Conservation (phyloP, 495 filamentous ascomycete genomes). For the Penicillium herquei region DNA sequence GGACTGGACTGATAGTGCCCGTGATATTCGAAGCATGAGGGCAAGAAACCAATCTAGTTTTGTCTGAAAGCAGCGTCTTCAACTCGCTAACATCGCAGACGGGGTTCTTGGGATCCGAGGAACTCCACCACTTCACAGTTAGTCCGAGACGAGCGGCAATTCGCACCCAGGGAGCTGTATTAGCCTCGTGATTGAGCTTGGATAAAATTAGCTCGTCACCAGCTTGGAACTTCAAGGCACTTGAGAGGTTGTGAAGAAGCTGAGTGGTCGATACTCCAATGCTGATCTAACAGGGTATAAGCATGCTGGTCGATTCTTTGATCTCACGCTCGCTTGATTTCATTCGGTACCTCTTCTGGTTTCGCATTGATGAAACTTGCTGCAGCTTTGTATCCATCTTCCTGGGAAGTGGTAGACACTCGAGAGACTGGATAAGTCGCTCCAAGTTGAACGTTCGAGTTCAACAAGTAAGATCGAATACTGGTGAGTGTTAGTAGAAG, state of each 20-base stretch:
- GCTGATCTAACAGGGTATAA: constrained; percentile 15
- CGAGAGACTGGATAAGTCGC: constrained; percentile 58
- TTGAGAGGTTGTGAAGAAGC: constrained; percentile 68
- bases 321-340: too few species aligned
- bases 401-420: constrained; percentile 53
- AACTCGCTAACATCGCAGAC: constrained; percentile 53
- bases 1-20: constrained; percentile 64
- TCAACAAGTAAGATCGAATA: constrained; percentile 61
- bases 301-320: too few species aligned
- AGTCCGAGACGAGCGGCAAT: constrained; percentile 58
- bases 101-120: constrained; percentile 45
- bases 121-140: constrained; percentile 63
- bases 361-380: constrained; percentile 67
- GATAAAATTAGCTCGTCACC: constrained; percentile 53
- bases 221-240: constrained; percentile 53
- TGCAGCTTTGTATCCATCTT: constrained; percentile 55
- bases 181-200: constrained; percentile 67
- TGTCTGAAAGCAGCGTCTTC: constrained; percentile 50
- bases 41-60: constrained; percentile 64
- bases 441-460: constrained; percentile 71
- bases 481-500: constrained; percentile 32
- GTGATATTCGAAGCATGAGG: constrained; percentile 70
- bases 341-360: constrained; percentile 50
- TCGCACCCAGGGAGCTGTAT: constrained; percentile 65
- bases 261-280: constrained; percentile 70